Conservation (phyloP, 805 yeast genomes). For the Candida methanosorbosa region DNA sequence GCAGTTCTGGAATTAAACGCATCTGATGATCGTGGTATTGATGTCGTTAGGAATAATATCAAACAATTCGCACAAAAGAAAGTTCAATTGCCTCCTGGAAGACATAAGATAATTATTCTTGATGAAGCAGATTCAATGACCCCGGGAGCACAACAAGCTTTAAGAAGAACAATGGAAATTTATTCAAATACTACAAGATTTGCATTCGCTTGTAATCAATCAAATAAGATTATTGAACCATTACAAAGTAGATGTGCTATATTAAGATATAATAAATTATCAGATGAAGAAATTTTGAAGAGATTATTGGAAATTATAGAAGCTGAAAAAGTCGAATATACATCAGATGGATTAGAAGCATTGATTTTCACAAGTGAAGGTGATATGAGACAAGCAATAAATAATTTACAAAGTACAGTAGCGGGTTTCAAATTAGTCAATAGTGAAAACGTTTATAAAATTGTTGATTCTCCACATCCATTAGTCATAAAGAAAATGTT, state of each 20-base stretch:
- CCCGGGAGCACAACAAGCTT: constrained; percentile 92
- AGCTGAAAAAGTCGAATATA: constrained; percentile 63
- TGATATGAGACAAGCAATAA: constrained; percentile 97
- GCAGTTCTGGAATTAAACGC: constrained; percentile 94
- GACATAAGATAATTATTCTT: constrained; percentile 85
- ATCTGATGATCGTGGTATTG: constrained; percentile 95
- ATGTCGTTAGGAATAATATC: constrained; percentile 87
- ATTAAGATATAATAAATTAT: constrained; percentile 68
- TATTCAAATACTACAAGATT: constrained; percentile 94
- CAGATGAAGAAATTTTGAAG: constrained; percentile 77
- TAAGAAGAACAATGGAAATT: constrained; percentile 90
- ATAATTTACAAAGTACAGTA: constrained; percentile 86
- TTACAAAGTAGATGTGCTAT: constrained; percentile 95
- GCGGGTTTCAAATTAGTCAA: constrained; percentile 92
- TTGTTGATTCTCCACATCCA: constrained; percentile 97
- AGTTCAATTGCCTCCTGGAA: constrained; percentile 76
- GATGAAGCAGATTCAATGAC: constrained; percentile 98
- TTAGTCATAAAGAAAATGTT: constrained; percentile 68
- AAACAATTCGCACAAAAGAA: constrained; percentile 95
- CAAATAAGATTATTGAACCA: constrained; percentile 93
- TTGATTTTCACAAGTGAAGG: constrained; percentile 94
- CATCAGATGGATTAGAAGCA: constrained; percentile 89
- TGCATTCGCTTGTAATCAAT: constrained; percentile 97
- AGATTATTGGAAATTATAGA: constrained; percentile 65
- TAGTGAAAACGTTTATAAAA: constrained; percentile 86